Percentiles rank a stretch among this genome's conserved stretches.
Evolutionary conservation across 345 rosid genomes (phyloP).

Genomic region (Atalantia buxifolia): DNA sequence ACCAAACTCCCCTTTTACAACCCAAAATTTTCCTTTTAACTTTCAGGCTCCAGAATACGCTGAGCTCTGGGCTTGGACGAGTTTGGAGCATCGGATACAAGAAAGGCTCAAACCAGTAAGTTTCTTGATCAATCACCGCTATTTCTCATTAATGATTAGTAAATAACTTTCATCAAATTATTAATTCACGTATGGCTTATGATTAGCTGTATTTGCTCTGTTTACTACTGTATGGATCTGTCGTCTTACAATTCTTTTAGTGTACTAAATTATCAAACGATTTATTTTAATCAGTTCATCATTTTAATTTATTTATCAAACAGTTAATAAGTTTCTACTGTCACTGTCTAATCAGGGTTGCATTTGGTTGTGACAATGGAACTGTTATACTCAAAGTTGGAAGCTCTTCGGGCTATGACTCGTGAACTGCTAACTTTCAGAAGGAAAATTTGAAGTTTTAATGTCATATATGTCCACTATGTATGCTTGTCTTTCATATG

Average conservation of each 20-base stretch:
- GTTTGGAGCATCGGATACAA: conserved; percentile 76
- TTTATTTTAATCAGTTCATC: background rate
- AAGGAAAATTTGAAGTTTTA: background rate
- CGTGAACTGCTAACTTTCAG: background rate
- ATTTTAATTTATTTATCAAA: background rate
- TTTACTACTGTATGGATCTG: background rate
- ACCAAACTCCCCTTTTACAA: background rate
- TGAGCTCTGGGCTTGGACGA: conserved; percentile 73
- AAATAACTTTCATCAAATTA: background rate
- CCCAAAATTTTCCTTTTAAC: background rate
- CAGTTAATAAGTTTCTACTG: background rate
- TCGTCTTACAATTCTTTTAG: no score
- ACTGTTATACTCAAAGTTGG: conserved; percentile 65
- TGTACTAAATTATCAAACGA: background rate
- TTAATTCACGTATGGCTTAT: background rate
- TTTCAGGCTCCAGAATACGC: conserved; percentile 30
- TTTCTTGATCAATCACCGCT: background rate
- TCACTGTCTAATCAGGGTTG: conserved; percentile 47
- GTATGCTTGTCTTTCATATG: background rate
- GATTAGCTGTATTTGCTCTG: background rate
- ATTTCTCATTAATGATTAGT: background rate
- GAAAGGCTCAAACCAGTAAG: conserved; percentile 77
- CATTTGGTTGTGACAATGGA: conserved; percentile 90
- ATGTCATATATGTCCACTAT: background rate
- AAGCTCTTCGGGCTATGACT: background rate